Percentiles rank a stretch among this genome's conserved stretches.
Evolutionary conservation across 306 rosid species (phyloP).

Genomic region (Rubus parviflorus): DNA sequence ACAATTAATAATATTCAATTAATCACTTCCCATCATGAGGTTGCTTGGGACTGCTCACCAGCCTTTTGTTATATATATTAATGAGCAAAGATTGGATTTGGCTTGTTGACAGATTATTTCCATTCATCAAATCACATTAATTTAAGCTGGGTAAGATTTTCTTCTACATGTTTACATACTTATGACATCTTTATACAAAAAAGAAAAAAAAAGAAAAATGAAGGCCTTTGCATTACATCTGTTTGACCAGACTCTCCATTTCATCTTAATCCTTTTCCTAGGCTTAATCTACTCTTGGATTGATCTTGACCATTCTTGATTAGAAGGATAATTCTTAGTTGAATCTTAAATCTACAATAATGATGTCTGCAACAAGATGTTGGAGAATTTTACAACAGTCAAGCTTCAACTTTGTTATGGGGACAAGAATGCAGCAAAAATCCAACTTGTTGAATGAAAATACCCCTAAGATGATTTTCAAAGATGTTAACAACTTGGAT

Average conservation of each 20-base stretch:
- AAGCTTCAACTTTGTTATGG: not conserved
- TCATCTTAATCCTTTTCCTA: not conserved
- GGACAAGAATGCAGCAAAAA: not conserved
- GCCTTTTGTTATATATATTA: not conserved
- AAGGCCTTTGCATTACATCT: not conserved
- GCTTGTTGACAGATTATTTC: not conserved
- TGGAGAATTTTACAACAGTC: conserved; percentile 11
- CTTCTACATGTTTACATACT: not conserved
- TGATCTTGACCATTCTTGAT: not conserved
- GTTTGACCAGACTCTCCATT: conserved; percentile 10
- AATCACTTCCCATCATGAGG: not conserved
- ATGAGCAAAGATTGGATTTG: not conserved
- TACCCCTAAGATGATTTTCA: not conserved
- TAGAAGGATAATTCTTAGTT: not conserved
- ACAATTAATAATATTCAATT: not conserved
- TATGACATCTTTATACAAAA: not conserved
- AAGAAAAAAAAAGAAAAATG: not conserved
- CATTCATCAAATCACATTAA: not conserved
- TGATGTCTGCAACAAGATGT: conserved; percentile 6
- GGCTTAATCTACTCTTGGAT: not conserved
- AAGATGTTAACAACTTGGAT: not conserved
- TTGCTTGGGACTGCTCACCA: conserved; percentile 10
- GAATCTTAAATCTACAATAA: not conserved
- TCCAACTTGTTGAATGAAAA: not conserved
- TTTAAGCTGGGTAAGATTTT: not conserved